Evolutionary conservation across 163 green algal species (phyloP), one percentile per base, ranked within the genome.

Genomic region (Coccomyxa subellipsoidea): DNA sequence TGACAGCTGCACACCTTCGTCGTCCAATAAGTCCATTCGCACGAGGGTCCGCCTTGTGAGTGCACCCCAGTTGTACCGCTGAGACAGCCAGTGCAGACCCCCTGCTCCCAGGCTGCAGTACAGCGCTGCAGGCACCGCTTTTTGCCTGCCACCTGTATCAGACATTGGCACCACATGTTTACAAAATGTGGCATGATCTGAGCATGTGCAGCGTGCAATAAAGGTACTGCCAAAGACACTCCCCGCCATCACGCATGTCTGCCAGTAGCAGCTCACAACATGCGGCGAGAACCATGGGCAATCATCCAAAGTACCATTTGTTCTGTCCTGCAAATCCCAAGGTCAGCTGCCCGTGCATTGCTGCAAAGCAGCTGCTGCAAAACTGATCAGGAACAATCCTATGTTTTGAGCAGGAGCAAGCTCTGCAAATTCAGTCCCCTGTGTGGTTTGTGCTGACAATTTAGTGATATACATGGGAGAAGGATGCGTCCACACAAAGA

Each of bases 121-220:
- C 66, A 73, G 8, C 66, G 66, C 66, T 36, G 66, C 66, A 35
- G 66, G 66, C 27, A 73, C 29, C 27, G 66, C 66, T 6, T 73
- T 73, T 73, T 73, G 66, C 66, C 66, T 32, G 66, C 66, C 66
- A 73, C 66, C 66, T 73, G 66, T 8, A 73, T 34, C 66, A 34
- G 8, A 73, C 7, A n/a, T 23, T 23, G 21, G 47, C 66, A 10
- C 21, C n/a, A 32, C 12, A 66, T 66, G 47, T 18, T 66, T 18
- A 29, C 12, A 18, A 18, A 12, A 29, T 66, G 12, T 66, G 47
- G 47, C 47, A 18, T 18, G 18, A 29, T 66, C 18, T 12, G 12
- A 18, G 18, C 18, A 18, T 18, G 18, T 29, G 47, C 12, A 66
- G 47, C 47, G 18, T 66, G 12, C 12, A 12, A 12, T 66, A 18